Conservation (phyloP, 2,329 filamentous ascomycete species). For the Microascus cirrosus region DNA sequence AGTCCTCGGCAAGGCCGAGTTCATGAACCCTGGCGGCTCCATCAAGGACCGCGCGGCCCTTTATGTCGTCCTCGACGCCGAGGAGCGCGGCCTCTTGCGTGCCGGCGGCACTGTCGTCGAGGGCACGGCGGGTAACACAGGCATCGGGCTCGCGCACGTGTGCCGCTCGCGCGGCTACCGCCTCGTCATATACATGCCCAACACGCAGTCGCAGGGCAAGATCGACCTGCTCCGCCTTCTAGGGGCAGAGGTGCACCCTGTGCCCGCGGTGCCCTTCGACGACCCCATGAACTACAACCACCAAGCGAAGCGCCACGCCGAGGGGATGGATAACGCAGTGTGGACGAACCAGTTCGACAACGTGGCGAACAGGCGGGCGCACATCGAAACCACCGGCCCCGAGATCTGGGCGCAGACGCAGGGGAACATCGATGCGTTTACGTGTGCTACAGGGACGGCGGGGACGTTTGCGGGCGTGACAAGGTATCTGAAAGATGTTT, state of each 20-base stretch:
- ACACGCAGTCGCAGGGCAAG: constrained; percentile 97
- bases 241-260: constrained; percentile 90
- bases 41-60: constrained; percentile 95
- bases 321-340: constrained; percentile 72
- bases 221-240: constrained; percentile 84
- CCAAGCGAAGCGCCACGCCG: constrained; percentile 84
- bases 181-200: constrained; percentile 98
- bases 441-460: constrained; percentile 85
- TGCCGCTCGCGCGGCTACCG: constrained; percentile 87
- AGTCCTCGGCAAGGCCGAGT: constrained; percentile 92
- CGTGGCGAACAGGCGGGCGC: constrained; percentile 80
- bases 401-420: constrained; percentile 93
- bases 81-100: constrained; percentile 70
- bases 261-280: constrained; percentile 90
- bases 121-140: constrained; percentile 94
- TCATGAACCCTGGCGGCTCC: constrained; percentile 94
- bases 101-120: constrained; percentile 92
- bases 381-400: constrained; percentile 92
- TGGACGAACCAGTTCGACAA: constrained; percentile 99
- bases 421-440: constrained; percentile 85
- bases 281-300: constrained; percentile 98
- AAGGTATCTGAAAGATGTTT: constrained; percentile 76
- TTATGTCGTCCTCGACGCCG: constrained; percentile 87
- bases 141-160: constrained; percentile 94
- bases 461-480: constrained; percentile 87